phyloP scores from a whole-genome alignment of 306 rosid species.

The Cucurbita pepo region DNA sequence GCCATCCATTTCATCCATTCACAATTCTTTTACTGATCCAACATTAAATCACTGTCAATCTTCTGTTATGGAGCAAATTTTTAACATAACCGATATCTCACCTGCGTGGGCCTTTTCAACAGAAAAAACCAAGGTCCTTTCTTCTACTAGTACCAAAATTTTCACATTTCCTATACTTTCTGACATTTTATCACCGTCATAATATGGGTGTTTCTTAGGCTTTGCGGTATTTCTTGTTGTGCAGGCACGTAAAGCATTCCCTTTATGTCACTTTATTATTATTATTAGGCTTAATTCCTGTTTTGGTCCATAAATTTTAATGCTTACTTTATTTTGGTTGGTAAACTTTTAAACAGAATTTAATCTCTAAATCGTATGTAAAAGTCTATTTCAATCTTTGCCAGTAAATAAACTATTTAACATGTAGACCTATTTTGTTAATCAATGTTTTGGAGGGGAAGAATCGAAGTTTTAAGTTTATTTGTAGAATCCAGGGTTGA shows the following conservation, averaged over 20 bases:
- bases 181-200: neutral
- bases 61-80: constrained; percentile 49
- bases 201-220: neutral
- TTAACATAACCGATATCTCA: constrained; percentile 59
- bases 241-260: neutral
- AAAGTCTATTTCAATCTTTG: neutral
- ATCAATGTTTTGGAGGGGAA: neutral
- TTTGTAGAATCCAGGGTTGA: neutral
- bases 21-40: constrained; percentile 25
- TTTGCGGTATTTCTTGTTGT: neutral
- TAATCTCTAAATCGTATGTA: neutral
- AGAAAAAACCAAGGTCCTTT: constrained; percentile 76
- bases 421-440: neutral
- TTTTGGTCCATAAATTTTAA: neutral
- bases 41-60: constrained; percentile 31
- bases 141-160: neutral
- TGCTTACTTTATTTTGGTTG: neutral
- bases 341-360: neutral
- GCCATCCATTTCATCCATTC: constrained; percentile 34
- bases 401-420: neutral
- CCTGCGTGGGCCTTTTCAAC: constrained; percentile 66
- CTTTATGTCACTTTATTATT: neutral
- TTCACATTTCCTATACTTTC: neutral
- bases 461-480: neutral
- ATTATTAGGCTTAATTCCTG: neutral